Conservation (phyloP, 441 rosid genomes). For the Aleurites moluccanus region DNA sequence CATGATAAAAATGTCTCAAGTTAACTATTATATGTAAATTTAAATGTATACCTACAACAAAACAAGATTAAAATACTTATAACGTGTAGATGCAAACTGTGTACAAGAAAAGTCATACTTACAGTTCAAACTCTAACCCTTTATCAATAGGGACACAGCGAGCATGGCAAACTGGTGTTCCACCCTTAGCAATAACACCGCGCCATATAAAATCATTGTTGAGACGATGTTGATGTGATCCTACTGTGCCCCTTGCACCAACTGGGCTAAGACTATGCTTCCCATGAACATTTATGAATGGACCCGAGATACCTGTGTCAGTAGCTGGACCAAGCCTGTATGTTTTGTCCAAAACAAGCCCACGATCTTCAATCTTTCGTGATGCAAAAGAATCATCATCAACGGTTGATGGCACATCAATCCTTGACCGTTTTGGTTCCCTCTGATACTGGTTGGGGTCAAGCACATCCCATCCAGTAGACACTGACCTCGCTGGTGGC, state of each 20-base stretch:
- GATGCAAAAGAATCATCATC: constrained; percentile 52
- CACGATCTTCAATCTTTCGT: constrained; percentile 52
- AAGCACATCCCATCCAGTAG: constrained; percentile 79
- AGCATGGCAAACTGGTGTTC: constrained; percentile 73
- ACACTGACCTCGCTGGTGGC: constrained; percentile 50
- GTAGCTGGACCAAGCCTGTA: constrained; percentile 44
- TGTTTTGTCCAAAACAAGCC: constrained; percentile 42
- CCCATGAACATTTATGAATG: constrained; percentile 41
- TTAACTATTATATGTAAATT: not conserved
- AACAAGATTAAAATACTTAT: not conserved
- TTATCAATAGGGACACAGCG: constrained; percentile 66
- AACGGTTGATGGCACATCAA: constrained; percentile 50
- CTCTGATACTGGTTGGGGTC: constrained; percentile 60
- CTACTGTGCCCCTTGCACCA: constrained; percentile 33
- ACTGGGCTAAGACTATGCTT: constrained; percentile 49
- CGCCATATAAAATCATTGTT: constrained; percentile 73
- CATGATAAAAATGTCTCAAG: not conserved
- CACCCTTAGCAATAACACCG: constrained; percentile 78
- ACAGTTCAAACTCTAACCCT: constrained; percentile 59
- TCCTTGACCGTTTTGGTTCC: constrained; percentile 68
- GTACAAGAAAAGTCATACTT: constrained; percentile 32
- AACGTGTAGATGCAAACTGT: not conserved
- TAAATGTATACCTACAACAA: not conserved
- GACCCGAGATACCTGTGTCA: constrained; percentile 40
- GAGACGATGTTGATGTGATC: constrained; percentile 34